phyloP scores from a whole-genome alignment of 495 filamentous ascomycete species.

The Daldinia vernicosa region DNA sequence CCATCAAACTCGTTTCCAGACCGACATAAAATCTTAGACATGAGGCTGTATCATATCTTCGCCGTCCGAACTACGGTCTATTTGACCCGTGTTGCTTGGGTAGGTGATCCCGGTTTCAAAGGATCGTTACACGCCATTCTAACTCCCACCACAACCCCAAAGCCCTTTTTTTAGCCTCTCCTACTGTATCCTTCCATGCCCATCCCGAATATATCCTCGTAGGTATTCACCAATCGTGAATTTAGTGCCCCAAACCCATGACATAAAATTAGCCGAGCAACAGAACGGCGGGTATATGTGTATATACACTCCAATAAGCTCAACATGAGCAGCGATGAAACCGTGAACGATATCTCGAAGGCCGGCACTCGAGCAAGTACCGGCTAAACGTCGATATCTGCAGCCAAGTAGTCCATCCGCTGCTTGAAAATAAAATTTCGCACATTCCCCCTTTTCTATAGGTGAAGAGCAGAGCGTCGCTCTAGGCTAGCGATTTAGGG shows the following conservation, averaged over 20 bases:
- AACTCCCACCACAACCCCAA: constrained; percentile 16
- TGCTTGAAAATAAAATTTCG: constrained; percentile 7
- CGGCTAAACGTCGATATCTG: background rate
- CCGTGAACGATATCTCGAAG: background rate
- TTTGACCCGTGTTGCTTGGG: background rate
- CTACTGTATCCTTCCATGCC: constrained; percentile 13
- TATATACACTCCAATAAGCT: constrained; percentile 33
- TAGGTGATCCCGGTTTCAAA: constrained; percentile 13
- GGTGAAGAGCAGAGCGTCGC: background rate
- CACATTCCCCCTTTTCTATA: background rate
- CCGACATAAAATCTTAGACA: background rate
- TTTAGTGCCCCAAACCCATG: constrained; percentile 17
- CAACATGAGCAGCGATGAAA: constrained; percentile 13
- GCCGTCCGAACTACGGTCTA: constrained; percentile 16
- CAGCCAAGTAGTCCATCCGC: constrained; percentile 10
- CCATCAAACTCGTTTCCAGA: background rate
- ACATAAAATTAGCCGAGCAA: constrained; percentile 31
- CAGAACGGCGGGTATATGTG: constrained; percentile 36
- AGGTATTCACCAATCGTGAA: constrained; percentile 27
- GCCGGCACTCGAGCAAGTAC: background rate
- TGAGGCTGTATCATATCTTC: constrained; percentile 15
- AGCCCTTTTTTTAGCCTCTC: constrained; percentile 13
- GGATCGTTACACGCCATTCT: constrained; percentile 23
- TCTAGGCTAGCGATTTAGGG: background rate
- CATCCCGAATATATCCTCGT: constrained; percentile 27